Conservation (phyloP, 75 land plant species). For the Chamaecyparis obtusa region DNA sequence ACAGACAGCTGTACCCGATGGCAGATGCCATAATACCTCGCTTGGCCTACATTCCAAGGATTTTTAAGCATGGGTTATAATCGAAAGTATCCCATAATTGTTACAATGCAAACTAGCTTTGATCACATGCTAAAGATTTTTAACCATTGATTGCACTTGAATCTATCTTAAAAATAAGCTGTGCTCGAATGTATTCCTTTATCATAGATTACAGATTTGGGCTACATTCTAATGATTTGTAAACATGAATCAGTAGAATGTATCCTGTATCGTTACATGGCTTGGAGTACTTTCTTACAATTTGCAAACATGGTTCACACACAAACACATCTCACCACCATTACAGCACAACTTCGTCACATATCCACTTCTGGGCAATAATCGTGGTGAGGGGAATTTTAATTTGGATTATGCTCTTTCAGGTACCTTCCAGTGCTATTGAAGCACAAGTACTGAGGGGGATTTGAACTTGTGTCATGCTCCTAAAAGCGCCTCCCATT, state of each 20-base stretch:
- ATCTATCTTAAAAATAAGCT: not conserved
- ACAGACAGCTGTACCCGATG: not conserved
- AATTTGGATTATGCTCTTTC: not conserved
- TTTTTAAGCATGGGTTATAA: not conserved
- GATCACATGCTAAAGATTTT: not conserved
- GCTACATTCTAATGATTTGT: not conserved
- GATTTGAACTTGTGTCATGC: too few relatives aligned
- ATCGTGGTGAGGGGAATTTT: not conserved
- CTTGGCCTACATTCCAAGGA: not conserved
- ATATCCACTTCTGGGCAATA: not conserved
- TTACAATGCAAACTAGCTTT: not conserved
- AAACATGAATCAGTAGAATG: not conserved
- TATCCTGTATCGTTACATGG: not conserved
- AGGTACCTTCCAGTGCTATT: not conserved
- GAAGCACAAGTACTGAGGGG: not conserved
- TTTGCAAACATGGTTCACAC: not conserved
- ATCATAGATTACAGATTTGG: not conserved
- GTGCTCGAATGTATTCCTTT: not conserved
- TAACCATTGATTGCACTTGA: not conserved
- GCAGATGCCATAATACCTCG: not conserved
- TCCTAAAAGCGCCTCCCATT: too few relatives aligned
- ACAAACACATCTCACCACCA: not conserved
- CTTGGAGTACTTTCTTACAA: not conserved
- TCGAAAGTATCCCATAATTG: not conserved
- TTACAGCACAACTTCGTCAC: not conserved